Evolutionary conservation across 1,284 basidiomycete genomes (phyloP).

Genomic region (Tilletiopsis washingtonensis): DNA sequence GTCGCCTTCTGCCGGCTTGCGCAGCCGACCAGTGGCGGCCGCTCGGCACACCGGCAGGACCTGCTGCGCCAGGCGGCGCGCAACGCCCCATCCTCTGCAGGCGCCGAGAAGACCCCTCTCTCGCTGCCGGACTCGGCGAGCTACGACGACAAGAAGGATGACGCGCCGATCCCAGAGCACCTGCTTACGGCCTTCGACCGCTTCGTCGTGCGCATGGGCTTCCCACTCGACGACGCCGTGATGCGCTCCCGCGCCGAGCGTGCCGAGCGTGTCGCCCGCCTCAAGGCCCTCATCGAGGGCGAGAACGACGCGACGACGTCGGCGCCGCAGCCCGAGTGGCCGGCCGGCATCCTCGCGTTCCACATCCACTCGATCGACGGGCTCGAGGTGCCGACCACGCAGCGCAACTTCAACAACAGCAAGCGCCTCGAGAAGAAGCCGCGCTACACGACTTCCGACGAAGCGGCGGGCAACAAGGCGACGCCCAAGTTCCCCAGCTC

Average conservation of each 20-base stretch:
- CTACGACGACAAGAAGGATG: neutral
- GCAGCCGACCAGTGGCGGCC: conserved; percentile 16
- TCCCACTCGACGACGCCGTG: conserved; percentile 30
- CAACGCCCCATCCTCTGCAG: neutral
- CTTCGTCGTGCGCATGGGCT: conserved; percentile 27
- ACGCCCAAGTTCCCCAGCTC: conserved; percentile 28
- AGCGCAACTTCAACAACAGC: conserved; percentile 18
- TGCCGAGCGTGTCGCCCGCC: conserved; percentile 26
- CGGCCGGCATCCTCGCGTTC: conserved; percentile 35
- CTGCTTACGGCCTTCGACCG: conserved; percentile 35
- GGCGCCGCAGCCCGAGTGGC: conserved; percentile 20
- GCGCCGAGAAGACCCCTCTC: neutral
- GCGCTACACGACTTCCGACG: conserved; percentile 11
- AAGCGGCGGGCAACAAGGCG: conserved; percentile 15
- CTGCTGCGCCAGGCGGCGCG: conserved; percentile 16
- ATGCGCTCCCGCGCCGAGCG: conserved; percentile 20
- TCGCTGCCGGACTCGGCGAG: neutral
- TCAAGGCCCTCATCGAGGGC: conserved; percentile 25
- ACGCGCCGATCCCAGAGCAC: conserved; percentile 1
- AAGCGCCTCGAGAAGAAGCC: conserved; percentile 19
- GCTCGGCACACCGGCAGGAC: conserved; percentile 15
- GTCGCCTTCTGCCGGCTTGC: conserved; percentile 34
- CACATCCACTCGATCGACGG: conserved; percentile 36
- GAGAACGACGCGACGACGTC: conserved; percentile 20
- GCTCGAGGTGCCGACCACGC: conserved; percentile 26